Percentiles rank a stretch among this genome's conserved stretches.
Conservation (phyloP, 1,284 basidiomycete genomes). For the Sanghuangporus weigelae region DNA sequence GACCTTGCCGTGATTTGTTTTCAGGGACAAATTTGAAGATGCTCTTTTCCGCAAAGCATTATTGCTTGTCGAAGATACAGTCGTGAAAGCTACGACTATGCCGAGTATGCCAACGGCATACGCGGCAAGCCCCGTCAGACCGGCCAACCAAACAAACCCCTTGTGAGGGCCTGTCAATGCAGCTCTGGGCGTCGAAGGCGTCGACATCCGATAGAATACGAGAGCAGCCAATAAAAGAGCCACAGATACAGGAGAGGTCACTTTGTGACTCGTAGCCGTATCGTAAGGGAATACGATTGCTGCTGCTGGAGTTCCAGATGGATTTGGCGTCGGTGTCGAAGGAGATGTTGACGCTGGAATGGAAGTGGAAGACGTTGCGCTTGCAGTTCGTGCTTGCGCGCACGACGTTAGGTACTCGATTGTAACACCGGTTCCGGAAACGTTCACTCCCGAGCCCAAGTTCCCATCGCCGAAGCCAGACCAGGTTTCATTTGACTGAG, state of each 20-base stretch:
- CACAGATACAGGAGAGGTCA: conserved; percentile 58
- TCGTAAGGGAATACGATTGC: conserved; percentile 31
- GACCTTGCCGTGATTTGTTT: conserved; percentile 56
- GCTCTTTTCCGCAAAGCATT: conserved; percentile 30
- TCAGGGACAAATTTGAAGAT: conserved; percentile 34
- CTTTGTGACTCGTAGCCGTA: conserved; percentile 58
- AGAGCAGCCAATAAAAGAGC: conserved; percentile 50
- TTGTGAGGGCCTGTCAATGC: conserved; percentile 22
- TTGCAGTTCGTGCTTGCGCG: conserved; percentile 35
- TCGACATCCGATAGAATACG: conserved; percentile 48
- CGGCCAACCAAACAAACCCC: conserved; percentile 32
- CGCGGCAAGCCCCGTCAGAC: conserved; percentile 40
- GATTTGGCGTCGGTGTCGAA: conserved; percentile 17
- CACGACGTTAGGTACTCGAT: conserved; percentile 56
- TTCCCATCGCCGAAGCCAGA: conserved; percentile 55
- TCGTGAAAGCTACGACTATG: conserved; percentile 56
- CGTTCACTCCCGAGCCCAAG: conserved; percentile 53
- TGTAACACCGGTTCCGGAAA: conserved; percentile 62
- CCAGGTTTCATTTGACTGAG: conserved; percentile 52
- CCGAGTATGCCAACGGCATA: conserved; percentile 60
- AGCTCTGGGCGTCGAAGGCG: conserved; percentile 28
- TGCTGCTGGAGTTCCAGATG: conserved; percentile 10
- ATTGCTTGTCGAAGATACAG: conserved; percentile 33
- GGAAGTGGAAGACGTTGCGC: conserved; percentile 24
- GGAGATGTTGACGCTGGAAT: conserved; percentile 21